Evolutionary conservation across 1,284 basidiomycete species (phyloP).

Genomic region (Cystobasidium slooffiae): DNA sequence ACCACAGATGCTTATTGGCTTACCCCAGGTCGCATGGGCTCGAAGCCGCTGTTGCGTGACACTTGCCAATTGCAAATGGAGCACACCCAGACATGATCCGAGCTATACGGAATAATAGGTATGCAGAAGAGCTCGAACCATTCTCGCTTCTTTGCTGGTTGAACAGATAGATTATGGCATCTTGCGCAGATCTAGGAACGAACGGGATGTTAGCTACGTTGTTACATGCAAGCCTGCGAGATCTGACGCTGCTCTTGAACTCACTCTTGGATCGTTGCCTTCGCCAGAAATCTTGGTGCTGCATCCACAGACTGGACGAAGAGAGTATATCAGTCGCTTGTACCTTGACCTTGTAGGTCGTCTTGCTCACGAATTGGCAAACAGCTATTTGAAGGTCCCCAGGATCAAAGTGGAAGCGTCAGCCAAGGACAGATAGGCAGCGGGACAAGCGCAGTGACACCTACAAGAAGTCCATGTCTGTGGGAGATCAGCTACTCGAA

Average conservation of each 20-base stretch:
- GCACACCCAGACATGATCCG: conserved; percentile 36
- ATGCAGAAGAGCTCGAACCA: conserved; percentile 45
- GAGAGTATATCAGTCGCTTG: neutral
- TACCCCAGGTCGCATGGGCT: conserved; percentile 33
- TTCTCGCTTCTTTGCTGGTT: conserved; percentile 36
- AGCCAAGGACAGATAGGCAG: conserved; percentile 18
- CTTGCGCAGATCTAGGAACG: conserved; percentile 13
- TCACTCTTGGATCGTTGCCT: conserved; percentile 32
- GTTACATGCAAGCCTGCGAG: neutral
- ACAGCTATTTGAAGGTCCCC: neutral
- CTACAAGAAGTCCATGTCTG: conserved; percentile 36
- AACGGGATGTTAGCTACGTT: neutral
- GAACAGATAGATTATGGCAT: conserved; percentile 37
- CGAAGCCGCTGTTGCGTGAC: conserved; percentile 16
- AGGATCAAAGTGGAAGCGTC: too few relatives aligned
- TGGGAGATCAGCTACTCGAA: neutral
- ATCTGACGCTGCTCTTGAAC: neutral
- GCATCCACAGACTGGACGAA: conserved; percentile 23
- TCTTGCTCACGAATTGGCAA: conserved; percentile 3
- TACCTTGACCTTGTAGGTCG: neutral
- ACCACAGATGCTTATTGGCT: neutral
- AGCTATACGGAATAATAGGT: conserved; percentile 23
- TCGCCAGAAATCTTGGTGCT: conserved; percentile 18
- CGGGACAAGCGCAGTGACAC: neutral
- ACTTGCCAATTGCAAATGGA: conserved; percentile 24